Base-by-base conservation (phyloP, 1,139 yeast species). In the Suhomyces maxii region DNA sequence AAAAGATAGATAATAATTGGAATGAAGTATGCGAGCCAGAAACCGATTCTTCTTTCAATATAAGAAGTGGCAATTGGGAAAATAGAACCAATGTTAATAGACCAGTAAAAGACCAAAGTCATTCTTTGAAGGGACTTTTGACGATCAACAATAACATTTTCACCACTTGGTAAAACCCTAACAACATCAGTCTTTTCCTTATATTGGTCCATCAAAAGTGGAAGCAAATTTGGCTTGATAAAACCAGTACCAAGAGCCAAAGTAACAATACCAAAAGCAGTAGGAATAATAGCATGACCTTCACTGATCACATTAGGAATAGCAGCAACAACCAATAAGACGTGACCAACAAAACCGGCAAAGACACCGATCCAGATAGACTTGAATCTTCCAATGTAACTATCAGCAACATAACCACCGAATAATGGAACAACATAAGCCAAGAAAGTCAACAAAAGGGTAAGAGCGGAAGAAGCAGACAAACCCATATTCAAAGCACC, bases 31-130 rank as follows among this genome's bases (percentile, higher is more conserved):
- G 91, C 93, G 36, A 84, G 77, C 91, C 91, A 87, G 69, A 80
- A 87, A 39, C 91, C 95, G 53, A 83, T 74, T 52, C 79, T 67
- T 62, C 84, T 75, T 55, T 85, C 93, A 58, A 83, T 68, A 60
- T 85, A 84, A 7, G 93, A 83, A 26, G 95, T 86, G 37, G 91
- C 90, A 53, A 89, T 76, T 50, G 87, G 85, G 50, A 88, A 78
- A 56, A 89, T 77, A 8, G 95, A 83, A 45, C 96, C 96, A 55
- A 86, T 69, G 63, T 89, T 89, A 63, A 89, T 85, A 60, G 88
- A 77, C 79, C 89, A 77, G 68, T 89, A 89, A 67, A 89, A 89
- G 34, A 84, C 72, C 74, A 86, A 77, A 52, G 89, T 84, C 68
- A 89, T 77, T 64, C 87, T 79, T 69, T 86, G 89, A 50, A 86